Evolutionary conservation across 257 asterid species (phyloP).

Genomic region (Datura wrightii): DNA sequence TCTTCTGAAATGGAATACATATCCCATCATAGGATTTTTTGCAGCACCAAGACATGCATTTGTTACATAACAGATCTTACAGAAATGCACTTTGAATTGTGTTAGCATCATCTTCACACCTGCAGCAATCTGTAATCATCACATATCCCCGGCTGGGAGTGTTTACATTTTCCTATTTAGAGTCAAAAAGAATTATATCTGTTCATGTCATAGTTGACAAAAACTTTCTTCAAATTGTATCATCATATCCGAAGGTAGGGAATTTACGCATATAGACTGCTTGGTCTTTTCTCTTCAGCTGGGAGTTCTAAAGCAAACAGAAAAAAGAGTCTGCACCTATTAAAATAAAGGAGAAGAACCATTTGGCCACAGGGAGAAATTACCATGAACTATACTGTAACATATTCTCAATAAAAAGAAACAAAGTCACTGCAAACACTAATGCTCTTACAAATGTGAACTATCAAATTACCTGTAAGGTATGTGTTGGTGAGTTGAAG

Average conservation of each 20-base stretch:
- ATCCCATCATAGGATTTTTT: not conserved
- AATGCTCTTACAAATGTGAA: not conserved
- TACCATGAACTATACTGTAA: not conserved
- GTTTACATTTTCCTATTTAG: not conserved
- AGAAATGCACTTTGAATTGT: slow-evolving; percentile 23
- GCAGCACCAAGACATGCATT: slow-evolving; percentile 10
- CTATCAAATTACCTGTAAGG: slow-evolving; percentile 76
- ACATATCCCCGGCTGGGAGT: slow-evolving; percentile 6
- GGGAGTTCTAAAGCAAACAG: not conserved
- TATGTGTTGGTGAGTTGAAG: slow-evolving; percentile 82
- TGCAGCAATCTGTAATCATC: not conserved
- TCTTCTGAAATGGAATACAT: not conserved
- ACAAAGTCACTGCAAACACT: slow-evolving; percentile 11
- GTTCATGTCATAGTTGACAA: slow-evolving; percentile 18
- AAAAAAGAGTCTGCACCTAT: slow-evolving; percentile 16
- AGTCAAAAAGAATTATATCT: not conserved
- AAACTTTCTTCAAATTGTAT: slow-evolving; percentile 3
- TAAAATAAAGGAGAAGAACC: slow-evolving; percentile 11
- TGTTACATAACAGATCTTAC: slow-evolving; percentile 24
- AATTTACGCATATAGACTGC: not conserved
- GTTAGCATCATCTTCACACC: not conserved
- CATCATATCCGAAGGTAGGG: slow-evolving; percentile 20
- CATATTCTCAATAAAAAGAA: not conserved
- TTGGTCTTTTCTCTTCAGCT: slow-evolving; percentile 16
- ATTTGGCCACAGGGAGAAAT: not conserved